These are phyloP conservation scores for Diospyros lotus DNA, from an alignment of 148 eudicot genomes.

Conservation along the genomic window DNA sequence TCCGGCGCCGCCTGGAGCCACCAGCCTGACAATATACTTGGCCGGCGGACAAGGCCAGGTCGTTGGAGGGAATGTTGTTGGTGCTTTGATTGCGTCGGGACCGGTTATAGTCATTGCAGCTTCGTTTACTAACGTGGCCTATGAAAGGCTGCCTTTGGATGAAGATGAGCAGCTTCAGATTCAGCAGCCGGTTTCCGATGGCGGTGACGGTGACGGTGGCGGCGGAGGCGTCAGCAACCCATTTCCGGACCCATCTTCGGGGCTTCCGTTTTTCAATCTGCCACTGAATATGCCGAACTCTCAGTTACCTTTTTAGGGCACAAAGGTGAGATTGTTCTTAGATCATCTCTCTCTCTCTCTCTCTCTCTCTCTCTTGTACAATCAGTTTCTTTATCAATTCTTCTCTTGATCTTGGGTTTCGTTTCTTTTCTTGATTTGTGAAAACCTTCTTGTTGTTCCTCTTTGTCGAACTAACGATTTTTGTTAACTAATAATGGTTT, in stretches of 20 bases:
- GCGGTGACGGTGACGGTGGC: slow-evolving; percentile 5
- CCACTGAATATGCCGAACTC: slow-evolving; percentile 34
- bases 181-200: slow-evolving; percentile 17
- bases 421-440: not conserved
- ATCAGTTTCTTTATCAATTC: not conserved
- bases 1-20: slow-evolving; percentile 53
- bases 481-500: slow-evolving; percentile 11
- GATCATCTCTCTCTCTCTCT: slow-evolving; percentile 9
- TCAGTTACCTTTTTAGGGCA: slow-evolving; percentile 16
- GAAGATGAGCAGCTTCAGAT: slow-evolving; percentile 35
- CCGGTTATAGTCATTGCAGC: slow-evolving; percentile 51
- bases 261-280: slow-evolving; percentile 41
- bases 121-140: slow-evolving; percentile 47
- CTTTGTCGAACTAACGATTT: slow-evolving; percentile 18
- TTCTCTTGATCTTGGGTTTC: slow-evolving; percentile 5
- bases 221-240: slow-evolving; percentile 15
- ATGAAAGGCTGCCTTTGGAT: slow-evolving; percentile 46
- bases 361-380: slow-evolving; percentile 22
- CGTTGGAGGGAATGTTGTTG: slow-evolving; percentile 51
- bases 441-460: slow-evolving; percentile 11
- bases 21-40: slow-evolving; percentile 37
- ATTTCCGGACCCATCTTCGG: slow-evolving; percentile 37
- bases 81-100: slow-evolving; percentile 43
- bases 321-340: slow-evolving; percentile 9
- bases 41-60: slow-evolving; percentile 58